Conservation (phyloP, 352 stramenopile genomes). For the Phytophthora multivora region DNA sequence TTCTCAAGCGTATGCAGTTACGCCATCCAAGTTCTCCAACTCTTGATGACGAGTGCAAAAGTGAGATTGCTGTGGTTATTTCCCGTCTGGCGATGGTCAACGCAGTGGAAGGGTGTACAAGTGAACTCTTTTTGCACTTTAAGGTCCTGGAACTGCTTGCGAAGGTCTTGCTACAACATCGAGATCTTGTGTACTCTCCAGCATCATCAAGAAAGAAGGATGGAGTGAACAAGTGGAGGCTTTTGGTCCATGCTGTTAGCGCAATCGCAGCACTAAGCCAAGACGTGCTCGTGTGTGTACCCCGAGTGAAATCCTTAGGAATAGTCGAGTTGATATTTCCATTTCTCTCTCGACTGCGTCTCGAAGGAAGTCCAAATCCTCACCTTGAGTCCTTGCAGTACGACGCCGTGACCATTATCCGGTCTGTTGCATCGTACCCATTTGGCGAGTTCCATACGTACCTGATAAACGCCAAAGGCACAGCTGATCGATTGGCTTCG, state of each 20-base stretch:
- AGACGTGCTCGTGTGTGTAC: constrained; percentile 67
- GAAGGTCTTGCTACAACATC: constrained; percentile 30
- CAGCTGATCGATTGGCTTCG: not conserved
- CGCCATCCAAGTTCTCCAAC: constrained; percentile 12
- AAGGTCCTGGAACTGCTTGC: constrained; percentile 57
- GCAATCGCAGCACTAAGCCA: constrained; percentile 65
- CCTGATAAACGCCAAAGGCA: constrained; percentile 34
- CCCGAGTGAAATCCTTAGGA: constrained; percentile 47
- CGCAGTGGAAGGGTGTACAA: constrained; percentile 63
- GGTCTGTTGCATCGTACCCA: constrained; percentile 64
- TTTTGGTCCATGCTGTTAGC: constrained; percentile 50
- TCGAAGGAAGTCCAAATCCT: constrained; percentile 12
- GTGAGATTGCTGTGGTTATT: constrained; percentile 66
- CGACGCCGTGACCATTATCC: constrained; percentile 48
- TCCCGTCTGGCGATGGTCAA: constrained; percentile 58
- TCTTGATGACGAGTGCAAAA: constrained; percentile 60
- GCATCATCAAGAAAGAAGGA: constrained; percentile 23
- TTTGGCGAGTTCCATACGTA: constrained; percentile 60
- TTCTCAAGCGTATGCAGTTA: constrained; percentile 78
- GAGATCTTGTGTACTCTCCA: constrained; percentile 8
- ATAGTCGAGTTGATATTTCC: constrained; percentile 46
- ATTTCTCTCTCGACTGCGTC: constrained; percentile 24
- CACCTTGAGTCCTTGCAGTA: constrained; percentile 53
- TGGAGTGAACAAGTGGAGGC: constrained; percentile 38
- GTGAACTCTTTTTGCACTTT: constrained; percentile 75